These are phyloP conservation scores for Taphrina betulina DNA, from an alignment of 1,139 yeast species.

Conservation along the genomic window DNA sequence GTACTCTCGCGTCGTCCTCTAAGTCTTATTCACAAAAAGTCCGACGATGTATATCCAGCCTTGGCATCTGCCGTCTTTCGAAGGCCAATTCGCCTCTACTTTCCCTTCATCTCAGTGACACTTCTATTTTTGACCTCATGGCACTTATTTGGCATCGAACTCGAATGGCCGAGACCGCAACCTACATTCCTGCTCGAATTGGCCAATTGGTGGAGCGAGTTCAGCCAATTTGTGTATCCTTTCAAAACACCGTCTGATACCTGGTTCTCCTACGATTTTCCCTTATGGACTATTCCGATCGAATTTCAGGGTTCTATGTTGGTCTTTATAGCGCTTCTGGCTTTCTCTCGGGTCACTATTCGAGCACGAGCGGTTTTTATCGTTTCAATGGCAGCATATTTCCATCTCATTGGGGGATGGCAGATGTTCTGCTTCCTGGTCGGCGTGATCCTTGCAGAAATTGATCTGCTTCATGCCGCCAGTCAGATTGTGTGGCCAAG, in stretches of 20 bases:
- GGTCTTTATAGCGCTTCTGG: not conserved
- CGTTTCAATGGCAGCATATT: not conserved
- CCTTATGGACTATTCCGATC: conserved; percentile 28
- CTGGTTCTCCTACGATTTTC: conserved; percentile 20
- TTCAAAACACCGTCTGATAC: conserved; percentile 8
- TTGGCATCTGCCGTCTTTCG: conserved; percentile 26
- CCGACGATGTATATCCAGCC: conserved; percentile 13
- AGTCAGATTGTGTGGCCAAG: not conserved
- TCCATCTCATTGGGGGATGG: conserved; percentile 11
- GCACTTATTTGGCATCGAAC: conserved; percentile 11
- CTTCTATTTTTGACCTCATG: conserved; percentile 9
- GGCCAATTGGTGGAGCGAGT: conserved; percentile 15
- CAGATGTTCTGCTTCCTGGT: conserved; percentile 12
- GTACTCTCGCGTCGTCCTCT: conserved; percentile 18
- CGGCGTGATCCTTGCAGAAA: conserved; percentile 6
- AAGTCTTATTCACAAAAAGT: conserved; percentile 1
- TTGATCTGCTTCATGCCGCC: not conserved
- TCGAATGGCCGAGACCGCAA: conserved; percentile 22
- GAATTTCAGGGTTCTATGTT: conserved; percentile 19
- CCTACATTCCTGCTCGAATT: conserved; percentile 9
- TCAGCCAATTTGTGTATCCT: conserved; percentile 11
- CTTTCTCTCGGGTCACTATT: conserved; percentile 3
- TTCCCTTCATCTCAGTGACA: conserved; percentile 21
- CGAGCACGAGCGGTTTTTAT: not conserved
- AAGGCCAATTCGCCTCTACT: conserved; percentile 14